A percentile compares a stretch with the other conserved stretches of the same genome.
Evolutionary conservation across 495 filamentous ascomycete species (phyloP).

Genomic region (Hyaloscypha finlandica): DNA sequence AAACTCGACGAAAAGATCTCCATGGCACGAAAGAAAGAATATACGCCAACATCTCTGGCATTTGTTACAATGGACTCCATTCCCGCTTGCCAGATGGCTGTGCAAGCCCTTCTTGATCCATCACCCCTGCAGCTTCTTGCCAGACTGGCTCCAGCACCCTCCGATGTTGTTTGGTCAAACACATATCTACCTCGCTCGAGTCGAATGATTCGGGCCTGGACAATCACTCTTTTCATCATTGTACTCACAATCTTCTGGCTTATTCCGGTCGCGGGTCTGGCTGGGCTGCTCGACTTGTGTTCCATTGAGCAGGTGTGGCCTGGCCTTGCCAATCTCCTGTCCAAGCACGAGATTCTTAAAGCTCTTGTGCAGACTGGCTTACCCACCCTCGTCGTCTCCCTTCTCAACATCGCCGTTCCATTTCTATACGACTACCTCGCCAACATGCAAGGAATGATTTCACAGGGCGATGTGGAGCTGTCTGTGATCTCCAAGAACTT

Average conservation of each 20-base stretch:
- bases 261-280: constrained; percentile 77
- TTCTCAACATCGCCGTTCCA: constrained; percentile 86
- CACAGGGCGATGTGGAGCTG: constrained; percentile 90
- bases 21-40: constrained; percentile 71
- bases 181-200: constrained; percentile 79
- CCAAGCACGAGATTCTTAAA: constrained; percentile 63
- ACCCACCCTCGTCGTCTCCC: constrained; percentile 78
- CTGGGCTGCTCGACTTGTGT: constrained; percentile 72
- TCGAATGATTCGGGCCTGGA: constrained; percentile 76
- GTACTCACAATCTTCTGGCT: constrained; percentile 90
- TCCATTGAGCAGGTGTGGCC: constrained; percentile 75
- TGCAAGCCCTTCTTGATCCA: constrained; percentile 89
- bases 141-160: constrained; percentile 81
- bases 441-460: constrained; percentile 89
- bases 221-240: constrained; percentile 76
- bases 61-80: constrained; percentile 98
- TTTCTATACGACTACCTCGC: constrained; percentile 95
- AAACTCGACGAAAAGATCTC: constrained; percentile 77
- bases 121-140: constrained; percentile 82
- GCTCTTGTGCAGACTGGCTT: constrained; percentile 85
- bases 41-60: constrained; percentile 75
- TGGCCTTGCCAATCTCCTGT: constrained; percentile 65
- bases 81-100: constrained; percentile 88
- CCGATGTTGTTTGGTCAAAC: constrained; percentile 90
- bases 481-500: constrained; percentile 98